Evolutionary conservation across 2,329 filamentous ascomycete species (phyloP).

Genomic region (Helotiales sp.): DNA sequence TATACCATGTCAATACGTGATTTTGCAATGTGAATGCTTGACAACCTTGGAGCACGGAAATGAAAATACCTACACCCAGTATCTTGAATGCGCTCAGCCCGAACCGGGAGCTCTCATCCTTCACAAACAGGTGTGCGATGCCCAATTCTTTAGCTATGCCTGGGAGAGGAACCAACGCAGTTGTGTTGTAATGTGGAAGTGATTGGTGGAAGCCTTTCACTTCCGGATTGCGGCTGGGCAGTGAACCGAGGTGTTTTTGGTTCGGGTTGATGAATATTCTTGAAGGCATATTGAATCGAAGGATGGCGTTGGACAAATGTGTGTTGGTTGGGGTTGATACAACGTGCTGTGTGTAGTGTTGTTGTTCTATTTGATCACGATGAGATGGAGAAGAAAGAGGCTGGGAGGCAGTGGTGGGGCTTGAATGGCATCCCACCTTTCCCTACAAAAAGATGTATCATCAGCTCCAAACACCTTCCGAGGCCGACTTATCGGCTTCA

Average conservation of each 20-base stretch:
- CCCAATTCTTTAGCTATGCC: conserved; percentile 61
- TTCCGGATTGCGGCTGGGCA: background rate
- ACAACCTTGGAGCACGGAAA: conserved; percentile 50
- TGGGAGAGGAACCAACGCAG: conserved; percentile 49
- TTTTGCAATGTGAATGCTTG: conserved; percentile 49
- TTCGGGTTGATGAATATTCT: conserved; percentile 17
- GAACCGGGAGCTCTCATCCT: conserved; percentile 72
- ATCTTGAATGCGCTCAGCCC: conserved; percentile 81
- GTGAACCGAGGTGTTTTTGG: background rate
- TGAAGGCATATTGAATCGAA: conserved; percentile 5
- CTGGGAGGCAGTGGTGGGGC: no score
- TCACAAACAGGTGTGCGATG: conserved; percentile 64
- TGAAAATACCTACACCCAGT: conserved; percentile 67
- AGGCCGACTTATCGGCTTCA: no score
- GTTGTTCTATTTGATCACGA: no score
- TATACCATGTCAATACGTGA: background rate
- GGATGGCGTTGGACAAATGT: no score
- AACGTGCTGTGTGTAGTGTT: no score
- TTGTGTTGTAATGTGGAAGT: conserved; percentile 25
- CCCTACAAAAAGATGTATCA: no score
- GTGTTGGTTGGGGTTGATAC: no score
- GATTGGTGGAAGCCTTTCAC: conserved; percentile 24
- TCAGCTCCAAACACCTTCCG: no score
- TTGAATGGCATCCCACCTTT: no score
- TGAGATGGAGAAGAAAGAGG: no score